Conservation (phyloP, 176 grass and related monocot genomes). For the Eleusine indica region DNA sequence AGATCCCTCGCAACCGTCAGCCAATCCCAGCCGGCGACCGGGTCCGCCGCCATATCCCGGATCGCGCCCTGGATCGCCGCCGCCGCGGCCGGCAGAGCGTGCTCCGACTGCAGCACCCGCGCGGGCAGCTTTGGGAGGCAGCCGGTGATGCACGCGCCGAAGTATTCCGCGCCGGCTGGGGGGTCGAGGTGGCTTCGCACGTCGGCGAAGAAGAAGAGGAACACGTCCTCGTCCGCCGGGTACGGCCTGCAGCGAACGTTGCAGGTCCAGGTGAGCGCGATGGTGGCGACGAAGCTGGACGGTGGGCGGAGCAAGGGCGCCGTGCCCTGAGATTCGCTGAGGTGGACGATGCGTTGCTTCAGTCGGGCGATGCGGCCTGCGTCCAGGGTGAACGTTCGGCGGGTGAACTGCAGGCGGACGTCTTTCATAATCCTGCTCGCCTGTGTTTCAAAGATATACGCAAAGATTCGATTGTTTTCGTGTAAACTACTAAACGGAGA, state of each 20-base stretch:
- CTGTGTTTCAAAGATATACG: background rate
- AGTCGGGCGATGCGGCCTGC: background rate
- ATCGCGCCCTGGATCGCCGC: constrained; percentile 37
- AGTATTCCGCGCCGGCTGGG: constrained; percentile 20
- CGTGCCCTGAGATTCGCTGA: background rate
- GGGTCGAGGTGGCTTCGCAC: constrained; percentile 42
- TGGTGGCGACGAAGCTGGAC: constrained; percentile 47
- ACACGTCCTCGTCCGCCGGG: constrained; percentile 12
- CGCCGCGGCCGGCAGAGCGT: constrained; percentile 11
- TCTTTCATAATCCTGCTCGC: background rate
- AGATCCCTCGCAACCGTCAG: background rate
- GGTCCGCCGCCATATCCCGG: constrained; percentile 11
- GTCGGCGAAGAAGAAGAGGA: constrained; percentile 27
- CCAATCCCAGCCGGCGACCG: constrained; percentile 34
- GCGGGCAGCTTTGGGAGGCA: background rate
- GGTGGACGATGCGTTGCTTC: constrained; percentile 28
- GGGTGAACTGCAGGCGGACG: background rate
- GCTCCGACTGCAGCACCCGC: constrained; percentile 8
- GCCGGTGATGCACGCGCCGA: constrained; percentile 33
- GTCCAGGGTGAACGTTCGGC: constrained; percentile 39
- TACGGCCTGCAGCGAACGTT: constrained; percentile 22
- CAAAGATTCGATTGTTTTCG: no score
- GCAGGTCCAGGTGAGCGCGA: constrained; percentile 41
- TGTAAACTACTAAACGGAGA: background rate
- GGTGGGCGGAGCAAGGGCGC: background rate